Conservation (phyloP, 108 stramenopile species). For the Cyclotella sp. region DNA sequence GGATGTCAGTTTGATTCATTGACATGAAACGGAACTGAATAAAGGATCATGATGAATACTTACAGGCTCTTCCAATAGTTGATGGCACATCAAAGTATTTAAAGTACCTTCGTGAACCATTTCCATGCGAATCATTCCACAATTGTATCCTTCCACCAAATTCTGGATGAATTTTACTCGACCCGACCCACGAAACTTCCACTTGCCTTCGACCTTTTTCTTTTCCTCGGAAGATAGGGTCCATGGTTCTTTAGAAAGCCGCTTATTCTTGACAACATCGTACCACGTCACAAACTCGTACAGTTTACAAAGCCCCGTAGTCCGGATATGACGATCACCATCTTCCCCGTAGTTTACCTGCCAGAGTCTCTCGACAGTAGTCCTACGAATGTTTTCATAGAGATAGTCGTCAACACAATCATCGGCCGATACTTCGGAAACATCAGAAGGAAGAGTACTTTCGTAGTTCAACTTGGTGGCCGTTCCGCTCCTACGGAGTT, state of each 20-base stretch:
- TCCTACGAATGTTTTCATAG: neutral
- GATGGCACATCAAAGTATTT: conserved; percentile 30
- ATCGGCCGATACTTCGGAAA: neutral
- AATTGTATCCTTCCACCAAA: conserved; percentile 36
- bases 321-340: conserved; percentile 20
- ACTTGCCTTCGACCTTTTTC: neutral
- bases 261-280: conserved; percentile 13
- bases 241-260: neutral
- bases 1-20: neutral
- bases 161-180: conserved; percentile 20
- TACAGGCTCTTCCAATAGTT: conserved; percentile 19
- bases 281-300: conserved; percentile 23
- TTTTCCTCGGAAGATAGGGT: neutral
- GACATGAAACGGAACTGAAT: neutral
- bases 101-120: conserved; percentile 26
- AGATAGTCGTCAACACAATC: conserved; percentile 7
- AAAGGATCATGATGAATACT: neutral
- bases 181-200: conserved; percentile 23
- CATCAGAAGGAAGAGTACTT: conserved; percentile 5
- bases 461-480: conserved; percentile 19
- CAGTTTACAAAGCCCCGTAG: conserved; percentile 18
- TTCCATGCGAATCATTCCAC: conserved; percentile 40
- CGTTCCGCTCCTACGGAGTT: neutral
- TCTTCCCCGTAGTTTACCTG: conserved; percentile 23
- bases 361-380: conserved; percentile 9